These are phyloP conservation scores for Coleophoma eucalyptorum DNA, from an alignment of 2,329 filamentous ascomycete genomes.

Conservation along the genomic window DNA sequence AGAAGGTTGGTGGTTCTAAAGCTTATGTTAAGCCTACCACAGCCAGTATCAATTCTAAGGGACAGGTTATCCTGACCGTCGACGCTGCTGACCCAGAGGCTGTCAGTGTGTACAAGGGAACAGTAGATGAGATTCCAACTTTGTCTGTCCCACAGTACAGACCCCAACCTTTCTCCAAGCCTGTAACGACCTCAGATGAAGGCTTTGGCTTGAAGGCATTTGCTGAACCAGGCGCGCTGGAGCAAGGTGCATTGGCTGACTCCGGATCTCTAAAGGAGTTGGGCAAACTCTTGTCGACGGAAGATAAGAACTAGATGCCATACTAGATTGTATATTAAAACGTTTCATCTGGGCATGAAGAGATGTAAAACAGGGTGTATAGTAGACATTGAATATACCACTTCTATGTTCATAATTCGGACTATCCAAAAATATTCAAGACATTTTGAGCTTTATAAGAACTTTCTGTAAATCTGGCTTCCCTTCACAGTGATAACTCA, in stretches of 20 bases:
- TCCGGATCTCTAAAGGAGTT: not conserved
- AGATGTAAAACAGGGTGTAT: too few species aligned
- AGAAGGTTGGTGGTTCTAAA: constrained; percentile 26
- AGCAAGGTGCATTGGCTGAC: not conserved
- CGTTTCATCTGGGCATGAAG: too few species aligned
- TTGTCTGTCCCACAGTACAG: not conserved
- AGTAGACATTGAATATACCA: too few species aligned
- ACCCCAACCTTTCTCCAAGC: not conserved
- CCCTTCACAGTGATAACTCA: not conserved
- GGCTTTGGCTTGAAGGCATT: constrained; percentile 1
- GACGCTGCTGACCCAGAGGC: constrained; percentile 17
- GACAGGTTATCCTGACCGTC: constrained; percentile 20
- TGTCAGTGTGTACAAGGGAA: constrained; percentile 22
- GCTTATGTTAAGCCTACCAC: constrained; percentile 20
- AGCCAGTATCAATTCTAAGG: constrained; percentile 24
- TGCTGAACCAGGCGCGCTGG: not conserved
- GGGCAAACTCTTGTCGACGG: not conserved
- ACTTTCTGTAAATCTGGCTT: not conserved
- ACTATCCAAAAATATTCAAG: too few species aligned
- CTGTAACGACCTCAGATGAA: not conserved
- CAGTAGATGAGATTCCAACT: constrained; percentile 9
- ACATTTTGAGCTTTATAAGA: not conserved
- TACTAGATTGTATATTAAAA: too few species aligned
- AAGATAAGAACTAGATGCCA: not conserved
- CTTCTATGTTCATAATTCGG: too few species aligned